Evolutionary conservation across 495 filamentous ascomycete species (phyloP).

Genomic region (Staphylotrichum longicolle): DNA sequence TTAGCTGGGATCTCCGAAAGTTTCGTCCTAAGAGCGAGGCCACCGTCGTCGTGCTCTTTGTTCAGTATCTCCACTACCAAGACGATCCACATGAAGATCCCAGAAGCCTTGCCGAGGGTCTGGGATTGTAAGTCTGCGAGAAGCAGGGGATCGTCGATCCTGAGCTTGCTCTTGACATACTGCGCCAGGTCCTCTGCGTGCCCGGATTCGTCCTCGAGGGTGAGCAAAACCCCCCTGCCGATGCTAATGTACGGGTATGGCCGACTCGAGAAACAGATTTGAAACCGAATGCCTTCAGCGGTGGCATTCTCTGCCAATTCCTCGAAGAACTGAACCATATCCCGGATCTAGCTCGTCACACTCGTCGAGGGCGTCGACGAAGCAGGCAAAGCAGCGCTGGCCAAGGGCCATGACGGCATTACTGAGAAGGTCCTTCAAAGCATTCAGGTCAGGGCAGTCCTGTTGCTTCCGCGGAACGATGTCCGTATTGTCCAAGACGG

Average conservation of each 20-base stretch:
- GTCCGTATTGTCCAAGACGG: conserved; percentile 23
- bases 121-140: conserved; percentile 30
- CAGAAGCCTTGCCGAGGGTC: conserved; percentile 39
- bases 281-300: conserved; percentile 15
- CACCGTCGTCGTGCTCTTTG: conserved; percentile 24
- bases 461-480: conserved; percentile 11
- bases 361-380: conserved; percentile 45
- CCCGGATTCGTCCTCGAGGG: conserved; percentile 24
- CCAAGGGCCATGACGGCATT: conserved; percentile 27
- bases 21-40: conserved; percentile 19
- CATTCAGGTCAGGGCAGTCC: conserved; percentile 12
- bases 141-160: conserved; percentile 22
- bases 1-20: conserved; percentile 33
- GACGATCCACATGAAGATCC: conserved; percentile 50
- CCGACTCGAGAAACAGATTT: conserved; percentile 50
- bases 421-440: conserved; percentile 28
- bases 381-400: conserved; percentile 27
- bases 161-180: conserved; percentile 26
- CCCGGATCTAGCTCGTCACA: conserved; percentile 35
- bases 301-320: conserved; percentile 24
- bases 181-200: conserved; percentile 24
- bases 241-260: conserved; percentile 49
- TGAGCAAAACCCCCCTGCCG: conserved; percentile 27
- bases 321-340: conserved; percentile 38
- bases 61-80: conserved; percentile 46